These are phyloP conservation scores for Collybia nuda DNA, from an alignment of 768 basidiomycete genomes.

Conservation along the genomic window DNA sequence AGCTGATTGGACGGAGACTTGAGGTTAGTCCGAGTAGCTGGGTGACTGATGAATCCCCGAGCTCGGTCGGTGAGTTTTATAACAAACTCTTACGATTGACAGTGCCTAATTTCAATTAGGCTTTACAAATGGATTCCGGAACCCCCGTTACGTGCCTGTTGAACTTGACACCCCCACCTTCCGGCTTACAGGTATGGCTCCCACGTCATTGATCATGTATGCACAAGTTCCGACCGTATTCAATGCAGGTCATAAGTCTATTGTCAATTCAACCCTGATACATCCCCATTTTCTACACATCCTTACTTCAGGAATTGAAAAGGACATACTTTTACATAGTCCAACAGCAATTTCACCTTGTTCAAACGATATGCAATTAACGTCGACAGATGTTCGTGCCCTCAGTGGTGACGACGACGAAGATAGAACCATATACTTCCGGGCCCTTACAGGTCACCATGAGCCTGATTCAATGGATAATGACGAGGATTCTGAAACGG, in stretches of 20 bases:
- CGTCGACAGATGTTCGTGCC: constrained; percentile 47
- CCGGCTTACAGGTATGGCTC: constrained; percentile 50
- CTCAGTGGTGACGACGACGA: constrained; percentile 32
- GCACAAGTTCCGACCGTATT: neutral
- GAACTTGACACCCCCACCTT: constrained; percentile 64
- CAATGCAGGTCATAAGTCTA: constrained; percentile 64
- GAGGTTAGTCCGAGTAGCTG: constrained; percentile 48
- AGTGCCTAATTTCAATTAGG: constrained; percentile 25
- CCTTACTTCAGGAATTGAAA: constrained; percentile 74
- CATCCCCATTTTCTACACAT: constrained; percentile 71
- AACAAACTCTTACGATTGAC: too few relatives aligned
- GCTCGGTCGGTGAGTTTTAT: constrained; percentile 34
- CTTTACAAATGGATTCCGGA: constrained; percentile 39
- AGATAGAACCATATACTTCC: constrained; percentile 35
- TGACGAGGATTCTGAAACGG: constrained; percentile 40
- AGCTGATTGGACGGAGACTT: constrained; percentile 43
- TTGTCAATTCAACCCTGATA: constrained; percentile 72
- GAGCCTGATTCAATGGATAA: constrained; percentile 22
- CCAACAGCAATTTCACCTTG: constrained; percentile 58
- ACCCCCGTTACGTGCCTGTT: constrained; percentile 54
- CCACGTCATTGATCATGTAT: neutral
- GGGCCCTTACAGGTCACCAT: constrained; percentile 26
- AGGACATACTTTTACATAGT: constrained; percentile 66
- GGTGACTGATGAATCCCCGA: constrained; percentile 24
- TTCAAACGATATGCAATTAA: constrained; percentile 41